Conservation (phyloP, 352 stramenopile genomes). For the Blastocystis hominis region DNA sequence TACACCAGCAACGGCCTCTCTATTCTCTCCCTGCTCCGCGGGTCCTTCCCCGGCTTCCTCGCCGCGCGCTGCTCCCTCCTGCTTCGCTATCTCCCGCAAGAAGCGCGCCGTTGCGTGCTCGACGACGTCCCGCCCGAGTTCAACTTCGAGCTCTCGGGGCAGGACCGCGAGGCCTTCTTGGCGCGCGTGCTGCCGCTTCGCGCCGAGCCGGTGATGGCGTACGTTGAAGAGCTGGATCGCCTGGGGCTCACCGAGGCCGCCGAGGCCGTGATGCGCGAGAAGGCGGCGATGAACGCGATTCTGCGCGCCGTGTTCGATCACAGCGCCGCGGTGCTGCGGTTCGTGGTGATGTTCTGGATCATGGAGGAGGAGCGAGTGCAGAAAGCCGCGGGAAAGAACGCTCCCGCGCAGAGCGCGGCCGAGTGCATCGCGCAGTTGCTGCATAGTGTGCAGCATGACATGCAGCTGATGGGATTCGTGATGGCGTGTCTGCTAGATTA, state of each 20-base stretch:
- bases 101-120: neutral
- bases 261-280: conserved; percentile 9
- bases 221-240: neutral
- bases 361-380: neutral
- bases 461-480: neutral
- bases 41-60: conserved; percentile 34
- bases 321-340: neutral
- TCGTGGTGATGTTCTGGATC: conserved; percentile 12
- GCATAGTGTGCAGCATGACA: neutral
- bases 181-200: neutral
- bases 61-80: neutral
- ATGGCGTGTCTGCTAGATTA: neutral
- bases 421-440: neutral
- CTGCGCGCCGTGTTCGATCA: neutral
- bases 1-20: neutral
- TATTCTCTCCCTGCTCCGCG: neutral
- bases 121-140: conserved; percentile 11
- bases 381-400: neutral
- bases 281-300: neutral
- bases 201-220: neutral
- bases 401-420: neutral
- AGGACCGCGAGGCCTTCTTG: conserved; percentile 6
- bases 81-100: neutral
- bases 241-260: neutral
- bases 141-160: neutral